These are phyloP conservation scores for Lavandula angustifolia DNA, from an alignment of 257 asterid species.

Conservation along the genomic window DNA sequence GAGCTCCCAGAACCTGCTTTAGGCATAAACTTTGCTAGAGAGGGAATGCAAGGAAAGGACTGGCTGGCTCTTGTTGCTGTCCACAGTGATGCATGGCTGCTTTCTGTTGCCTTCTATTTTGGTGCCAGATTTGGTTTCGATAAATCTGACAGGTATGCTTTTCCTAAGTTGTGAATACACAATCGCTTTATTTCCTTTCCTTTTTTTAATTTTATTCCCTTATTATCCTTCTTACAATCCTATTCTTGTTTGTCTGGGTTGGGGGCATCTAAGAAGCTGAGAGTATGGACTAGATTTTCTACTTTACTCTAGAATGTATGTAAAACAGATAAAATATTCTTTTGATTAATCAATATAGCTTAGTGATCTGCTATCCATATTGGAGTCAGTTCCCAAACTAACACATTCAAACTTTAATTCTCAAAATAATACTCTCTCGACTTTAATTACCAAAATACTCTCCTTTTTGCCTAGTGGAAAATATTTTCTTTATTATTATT, in stretches of 20 bases:
- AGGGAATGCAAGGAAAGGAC: conserved; percentile 78
- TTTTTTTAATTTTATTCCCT: neutral
- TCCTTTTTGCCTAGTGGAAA: no score
- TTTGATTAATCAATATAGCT: neutral
- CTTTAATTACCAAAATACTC: no score
- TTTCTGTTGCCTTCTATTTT: conserved; percentile 70
- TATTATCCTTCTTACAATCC: conserved; percentile 15
- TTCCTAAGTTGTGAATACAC: neutral
- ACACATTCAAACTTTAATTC: no score
- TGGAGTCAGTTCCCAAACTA: no score
- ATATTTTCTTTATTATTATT: no score
- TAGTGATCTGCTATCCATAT: no score
- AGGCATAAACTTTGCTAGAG: conserved; percentile 86
- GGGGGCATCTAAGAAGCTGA: neutral
- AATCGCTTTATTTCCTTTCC: neutral
- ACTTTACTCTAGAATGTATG: conserved; percentile 30
- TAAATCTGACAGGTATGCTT: conserved; percentile 67
- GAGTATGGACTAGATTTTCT: neutral
- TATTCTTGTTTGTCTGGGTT: neutral
- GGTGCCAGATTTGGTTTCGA: conserved; percentile 79
- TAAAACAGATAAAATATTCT: neutral
- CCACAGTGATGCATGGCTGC: conserved; percentile 84
- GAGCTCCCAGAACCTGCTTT: conserved; percentile 92
- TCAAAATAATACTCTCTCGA: no score
- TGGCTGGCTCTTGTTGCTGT: conserved; percentile 87